Base-by-base conservation (phyloP, 2,329 filamentous ascomycete species). In the Beauveria varroae region DNA sequence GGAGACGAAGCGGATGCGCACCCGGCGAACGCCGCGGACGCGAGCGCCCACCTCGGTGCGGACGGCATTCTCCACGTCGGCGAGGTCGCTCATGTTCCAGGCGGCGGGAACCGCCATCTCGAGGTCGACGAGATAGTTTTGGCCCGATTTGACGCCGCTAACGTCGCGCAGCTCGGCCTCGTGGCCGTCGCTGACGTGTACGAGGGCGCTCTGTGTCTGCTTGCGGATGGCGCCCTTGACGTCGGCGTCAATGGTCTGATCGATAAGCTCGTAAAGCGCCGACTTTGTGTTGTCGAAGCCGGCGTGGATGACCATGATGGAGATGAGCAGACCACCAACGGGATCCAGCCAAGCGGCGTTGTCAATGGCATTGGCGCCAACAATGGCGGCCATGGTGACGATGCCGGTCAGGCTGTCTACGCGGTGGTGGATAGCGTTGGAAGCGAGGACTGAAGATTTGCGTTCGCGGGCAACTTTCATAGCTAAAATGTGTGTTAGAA, bases 381-480 rank as follows among this genome's bases (percentile, higher is more conserved):
- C 85, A 68, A 99, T 96, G 26, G 91, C 93, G 62, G 89, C 81
- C 34, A 98, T 82, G 2, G 95, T 96, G 61, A 98, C 95, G 68
- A 98, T 90, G 66, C 93, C 93, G 1, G 95, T 99, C 61, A 97
- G 82, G 62, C 92, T 96, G 75, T 99, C 95, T 71, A 99, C 88
- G 63, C 95, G 91, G 78, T 98, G 95, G 76, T 99, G 95, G 66
- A 98, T 83, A 63, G 95, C 93, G 71, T 99, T 99, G 62, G 93
- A 97, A 44, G 93, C 93, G 26, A 99, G 85, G 63, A 99, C 92
- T 7, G 93, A 96, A 14, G 93, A 98, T 72, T 96, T 96, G 73
- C 93, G 90, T 75, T 96, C 91, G 68, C 86, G 86, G 51, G 95
- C 95, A 63, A 99, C 86, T 78, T 97, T 98, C 88, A 98, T 96